phyloP scores from a whole-genome alignment of 441 rosid genomes.

The Biscutella laevigata region DNA sequence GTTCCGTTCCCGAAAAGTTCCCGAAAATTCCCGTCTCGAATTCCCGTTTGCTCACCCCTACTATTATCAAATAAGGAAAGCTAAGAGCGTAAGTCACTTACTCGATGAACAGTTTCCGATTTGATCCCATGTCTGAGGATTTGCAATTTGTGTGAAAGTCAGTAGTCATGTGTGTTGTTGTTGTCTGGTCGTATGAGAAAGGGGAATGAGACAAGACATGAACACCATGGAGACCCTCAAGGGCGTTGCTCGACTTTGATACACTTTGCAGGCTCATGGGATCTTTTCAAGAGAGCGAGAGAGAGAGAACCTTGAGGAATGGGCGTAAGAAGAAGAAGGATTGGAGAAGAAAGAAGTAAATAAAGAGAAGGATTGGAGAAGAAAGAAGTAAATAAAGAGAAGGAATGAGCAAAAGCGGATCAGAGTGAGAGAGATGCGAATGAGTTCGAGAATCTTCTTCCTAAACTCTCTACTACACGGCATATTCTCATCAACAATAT shows the following conservation, averaged over 20 bases:
- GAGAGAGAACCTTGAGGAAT: slow-evolving; percentile 19
- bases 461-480: slow-evolving; percentile 12
- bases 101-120: slow-evolving; percentile 54
- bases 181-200: slow-evolving; percentile 41
- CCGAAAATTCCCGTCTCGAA: too few relatives aligned
- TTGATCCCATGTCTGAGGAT: slow-evolving; percentile 34
- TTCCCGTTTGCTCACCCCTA: too few relatives aligned
- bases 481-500: slow-evolving; percentile 21
- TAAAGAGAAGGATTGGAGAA: too few relatives aligned
- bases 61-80: too few relatives aligned
- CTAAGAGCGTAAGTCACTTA: slow-evolving; percentile 39
- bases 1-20: too few relatives aligned
- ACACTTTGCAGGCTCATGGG: slow-evolving; percentile 45
- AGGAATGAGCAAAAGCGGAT: slow-evolving; percentile 1
- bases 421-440: slow-evolving; percentile 28
- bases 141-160: slow-evolving; percentile 33
- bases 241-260: slow-evolving; percentile 40
- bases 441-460: slow-evolving; percentile 26
- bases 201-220: slow-evolving; percentile 66
- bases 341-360: slow-evolving; percentile 13
- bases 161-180: too few relatives aligned
- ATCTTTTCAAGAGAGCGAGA: slow-evolving; percentile 7
- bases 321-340: slow-evolving; percentile 1
- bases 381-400: too few relatives aligned
- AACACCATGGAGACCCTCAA: slow-evolving; percentile 68